phyloP scores from a whole-genome alignment of 2,329 filamentous ascomycete genomes.

The Colletotrichum sp. region DNA sequence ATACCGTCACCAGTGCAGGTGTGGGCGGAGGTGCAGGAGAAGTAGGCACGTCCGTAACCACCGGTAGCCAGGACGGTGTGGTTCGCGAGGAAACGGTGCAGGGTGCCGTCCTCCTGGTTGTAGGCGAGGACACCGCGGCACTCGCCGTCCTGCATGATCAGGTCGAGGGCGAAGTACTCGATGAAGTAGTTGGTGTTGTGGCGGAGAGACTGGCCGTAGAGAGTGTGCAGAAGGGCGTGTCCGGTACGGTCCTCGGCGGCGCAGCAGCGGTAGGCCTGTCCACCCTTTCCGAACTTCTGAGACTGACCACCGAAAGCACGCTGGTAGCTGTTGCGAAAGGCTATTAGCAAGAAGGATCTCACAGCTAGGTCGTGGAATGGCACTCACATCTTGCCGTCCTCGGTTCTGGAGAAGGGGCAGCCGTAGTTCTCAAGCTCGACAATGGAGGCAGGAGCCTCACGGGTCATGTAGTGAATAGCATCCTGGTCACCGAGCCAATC shows the following conservation, averaged over 20 bases:
- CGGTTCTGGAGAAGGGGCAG: constrained; percentile 94
- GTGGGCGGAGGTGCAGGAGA: constrained; percentile 97
- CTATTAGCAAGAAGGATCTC: constrained; percentile 23
- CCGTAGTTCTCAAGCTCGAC: constrained; percentile 98
- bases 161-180: constrained; percentile 95
- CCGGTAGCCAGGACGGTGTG: constrained; percentile 97
- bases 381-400: constrained; percentile 89
- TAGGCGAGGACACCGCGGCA: constrained; percentile 97
- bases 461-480: constrained; percentile 98
- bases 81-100: constrained; percentile 95
- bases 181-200: constrained; percentile 99
- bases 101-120: constrained; percentile 98
- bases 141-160: constrained; percentile 97
- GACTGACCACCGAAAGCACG: constrained; percentile 98
- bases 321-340: constrained; percentile 72
- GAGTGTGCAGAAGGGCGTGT: constrained; percentile 95
- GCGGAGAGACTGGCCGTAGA: constrained; percentile 94
- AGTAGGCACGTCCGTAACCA: constrained; percentile 97
- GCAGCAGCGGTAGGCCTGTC: constrained; percentile 96
- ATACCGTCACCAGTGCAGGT: constrained; percentile 99
- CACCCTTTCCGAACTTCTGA: constrained; percentile 93
- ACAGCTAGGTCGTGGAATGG: too few relatives aligned
- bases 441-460: constrained; percentile 89
- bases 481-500: constrained; percentile 98
- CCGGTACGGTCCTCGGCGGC: constrained; percentile 96